A percentile compares a stretch with the other conserved stretches of the same genome.
Conservation (phyloP, 2,329 filamentous ascomycete species). For the Stachybotrys chlorohalonatus region DNA sequence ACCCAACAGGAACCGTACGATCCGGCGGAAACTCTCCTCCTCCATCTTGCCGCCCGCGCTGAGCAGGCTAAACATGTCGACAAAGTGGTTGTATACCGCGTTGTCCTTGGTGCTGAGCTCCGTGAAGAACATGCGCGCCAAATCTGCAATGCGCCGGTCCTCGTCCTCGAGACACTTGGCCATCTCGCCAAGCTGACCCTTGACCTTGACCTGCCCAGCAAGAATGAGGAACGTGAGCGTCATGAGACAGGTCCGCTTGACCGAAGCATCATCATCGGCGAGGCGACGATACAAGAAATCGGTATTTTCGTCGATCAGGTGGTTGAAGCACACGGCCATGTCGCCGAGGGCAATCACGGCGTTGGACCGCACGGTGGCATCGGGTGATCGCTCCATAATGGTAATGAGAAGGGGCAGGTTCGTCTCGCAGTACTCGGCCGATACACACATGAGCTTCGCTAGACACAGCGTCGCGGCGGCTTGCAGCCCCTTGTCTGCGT, state of each 20-base stretch:
- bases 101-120: constrained; percentile 98
- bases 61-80: constrained; percentile 95
- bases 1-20: constrained; percentile 85
- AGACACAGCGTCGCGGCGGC: constrained; percentile 89
- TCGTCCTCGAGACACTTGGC: constrained; percentile 95
- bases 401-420: constrained; percentile 92
- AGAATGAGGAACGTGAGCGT: constrained; percentile 95
- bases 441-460: constrained; percentile 98
- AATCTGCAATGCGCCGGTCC: constrained; percentile 88
- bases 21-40: constrained; percentile 76
- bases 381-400: constrained; percentile 89
- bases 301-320: constrained; percentile 97
- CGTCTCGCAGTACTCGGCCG: constrained; percentile 87
- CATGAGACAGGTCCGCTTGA: constrained; percentile 97
- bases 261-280: constrained; percentile 77
- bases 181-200: constrained; percentile 97
- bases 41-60: constrained; percentile 73
- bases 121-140: constrained; percentile 97
- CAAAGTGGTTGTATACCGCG: constrained; percentile 97
- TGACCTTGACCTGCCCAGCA: constrained; percentile 97
- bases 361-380: constrained; percentile 89
- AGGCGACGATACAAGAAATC: constrained; percentile 93
- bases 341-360: constrained; percentile 94
- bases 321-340: constrained; percentile 99
- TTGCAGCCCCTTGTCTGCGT: constrained; percentile 82